phyloP scores from a whole-genome alignment of 163 green algal species.

The Scenedesmus sp. region DNA sequence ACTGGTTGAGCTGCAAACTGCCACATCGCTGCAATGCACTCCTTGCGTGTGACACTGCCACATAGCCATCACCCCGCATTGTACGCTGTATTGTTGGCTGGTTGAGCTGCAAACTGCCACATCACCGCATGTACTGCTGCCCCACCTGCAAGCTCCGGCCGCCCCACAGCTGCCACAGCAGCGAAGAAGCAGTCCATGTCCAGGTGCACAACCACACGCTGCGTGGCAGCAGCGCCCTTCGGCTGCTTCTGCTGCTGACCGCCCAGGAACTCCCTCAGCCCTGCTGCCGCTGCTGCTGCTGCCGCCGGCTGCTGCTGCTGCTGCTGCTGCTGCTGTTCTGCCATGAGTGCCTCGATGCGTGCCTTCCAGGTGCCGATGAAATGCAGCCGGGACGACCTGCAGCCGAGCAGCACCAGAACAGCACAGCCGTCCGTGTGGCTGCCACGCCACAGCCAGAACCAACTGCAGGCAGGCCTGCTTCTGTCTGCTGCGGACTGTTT shows the following conservation, averaged over 20 bases:
- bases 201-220: constrained; percentile 91
- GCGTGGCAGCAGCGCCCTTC: neutral
- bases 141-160: constrained; percentile 77
- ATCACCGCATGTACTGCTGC: neutral
- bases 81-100: no score
- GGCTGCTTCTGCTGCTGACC: constrained; percentile 18
- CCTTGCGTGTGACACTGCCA: no score
- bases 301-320: neutral
- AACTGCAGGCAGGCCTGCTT: no score
- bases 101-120: no score
- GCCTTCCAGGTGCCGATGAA: constrained; percentile 89
- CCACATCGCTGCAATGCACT: no score
- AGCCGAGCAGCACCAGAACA: neutral
- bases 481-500: no score
- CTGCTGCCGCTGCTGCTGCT: constrained; percentile 30
- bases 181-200: constrained; percentile 99
- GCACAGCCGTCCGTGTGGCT: no score
- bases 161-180: constrained; percentile 74
- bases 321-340: constrained; percentile 39
- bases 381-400: constrained; percentile 87
- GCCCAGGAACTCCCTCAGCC: neutral
- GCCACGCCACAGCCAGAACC: no score
- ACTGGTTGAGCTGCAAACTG: no score
- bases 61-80: no score
- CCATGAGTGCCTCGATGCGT: constrained; percentile 72